phyloP scores from a whole-genome alignment of 2,329 filamentous ascomycete species.

The Cercospora zeina region DNA sequence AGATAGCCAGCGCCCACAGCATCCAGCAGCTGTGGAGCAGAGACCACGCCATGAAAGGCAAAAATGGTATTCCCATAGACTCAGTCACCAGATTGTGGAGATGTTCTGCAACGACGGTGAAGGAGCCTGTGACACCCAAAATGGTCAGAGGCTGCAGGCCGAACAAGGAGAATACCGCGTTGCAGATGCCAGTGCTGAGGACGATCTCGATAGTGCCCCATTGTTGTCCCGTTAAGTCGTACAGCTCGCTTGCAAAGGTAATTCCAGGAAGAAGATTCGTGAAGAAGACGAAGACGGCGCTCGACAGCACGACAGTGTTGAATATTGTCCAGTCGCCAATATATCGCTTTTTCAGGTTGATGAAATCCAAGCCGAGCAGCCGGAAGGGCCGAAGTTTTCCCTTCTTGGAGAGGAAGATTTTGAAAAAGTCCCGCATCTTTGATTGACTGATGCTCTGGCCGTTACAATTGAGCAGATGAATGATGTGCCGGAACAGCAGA shows the following conservation, averaged over 20 bases:
- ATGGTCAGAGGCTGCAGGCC: constrained; percentile 66
- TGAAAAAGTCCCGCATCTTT: not conserved
- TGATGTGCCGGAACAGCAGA: not conserved
- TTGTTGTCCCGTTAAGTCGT: constrained; percentile 61
- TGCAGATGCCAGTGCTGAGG: constrained; percentile 65
- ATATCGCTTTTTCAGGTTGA: constrained; percentile 37
- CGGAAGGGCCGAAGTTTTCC: constrained; percentile 37
- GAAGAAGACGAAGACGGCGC: constrained; percentile 66
- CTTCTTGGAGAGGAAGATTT: not conserved
- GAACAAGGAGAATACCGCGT: constrained; percentile 62
- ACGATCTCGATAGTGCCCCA: constrained; percentile 69
- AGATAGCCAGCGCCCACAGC: constrained; percentile 63
- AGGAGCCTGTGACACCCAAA: constrained; percentile 65
- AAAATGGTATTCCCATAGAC: constrained; percentile 60
- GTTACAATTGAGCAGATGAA: not conserved
- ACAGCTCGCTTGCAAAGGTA: constrained; percentile 66
- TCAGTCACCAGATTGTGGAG: constrained; percentile 61
- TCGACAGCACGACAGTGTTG: constrained; percentile 64
- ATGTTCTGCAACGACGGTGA: constrained; percentile 66
- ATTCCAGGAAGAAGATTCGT: constrained; percentile 67
- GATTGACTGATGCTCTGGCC: not conserved
- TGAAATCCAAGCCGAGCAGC: constrained; percentile 38
- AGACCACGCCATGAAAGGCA: constrained; percentile 68
- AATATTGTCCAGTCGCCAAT: constrained; percentile 49
- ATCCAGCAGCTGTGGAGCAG: constrained; percentile 67